phyloP scores from a whole-genome alignment of 140 eudicot species.

The Bidens hawaiensis region DNA sequence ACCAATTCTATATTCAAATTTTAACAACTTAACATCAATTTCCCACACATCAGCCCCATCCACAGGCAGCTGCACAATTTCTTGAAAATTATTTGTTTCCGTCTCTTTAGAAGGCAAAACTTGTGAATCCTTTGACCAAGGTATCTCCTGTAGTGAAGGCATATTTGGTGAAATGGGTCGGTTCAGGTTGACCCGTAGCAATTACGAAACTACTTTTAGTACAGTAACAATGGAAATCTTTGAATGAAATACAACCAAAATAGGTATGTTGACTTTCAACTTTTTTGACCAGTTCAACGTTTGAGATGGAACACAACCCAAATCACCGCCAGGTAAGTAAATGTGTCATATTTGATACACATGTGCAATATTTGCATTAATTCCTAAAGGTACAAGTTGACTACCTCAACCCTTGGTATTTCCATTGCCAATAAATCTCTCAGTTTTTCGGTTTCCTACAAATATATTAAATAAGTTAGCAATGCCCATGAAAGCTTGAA shows the following conservation, averaged over 20 bases:
- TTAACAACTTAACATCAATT: conserved; percentile 54
- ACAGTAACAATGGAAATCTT: neutral
- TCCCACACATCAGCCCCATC: conserved; percentile 73
- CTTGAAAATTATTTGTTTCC: conserved; percentile 24
- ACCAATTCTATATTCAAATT: conserved; percentile 52
- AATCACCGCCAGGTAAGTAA: neutral
- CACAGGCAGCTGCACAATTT: conserved; percentile 36
- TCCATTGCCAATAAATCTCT: conserved; percentile 51
- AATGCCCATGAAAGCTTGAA: neutral
- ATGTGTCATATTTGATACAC: neutral
- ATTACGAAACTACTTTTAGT: neutral
- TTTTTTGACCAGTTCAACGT: neutral
- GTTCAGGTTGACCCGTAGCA: neutral
- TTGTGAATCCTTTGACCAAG: conserved; percentile 34
- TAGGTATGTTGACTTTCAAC: neutral
- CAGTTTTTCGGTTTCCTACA: conserved; percentile 65
- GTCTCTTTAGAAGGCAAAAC: conserved; percentile 24
- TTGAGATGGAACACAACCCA: conserved; percentile 8
- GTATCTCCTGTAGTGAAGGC: conserved; percentile 43
- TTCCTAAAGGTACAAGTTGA: conserved; percentile 11
- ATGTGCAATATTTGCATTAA: neutral
- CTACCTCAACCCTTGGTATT: conserved; percentile 75
- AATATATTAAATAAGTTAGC: conserved; percentile 14
- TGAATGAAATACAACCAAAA: neutral
- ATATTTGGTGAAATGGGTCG: neutral